Evolutionary conservation across 2,329 filamentous ascomycete species (phyloP), one percentile per base, ranked within the genome.

Genomic region (Rachicladosporium sp.): DNA sequence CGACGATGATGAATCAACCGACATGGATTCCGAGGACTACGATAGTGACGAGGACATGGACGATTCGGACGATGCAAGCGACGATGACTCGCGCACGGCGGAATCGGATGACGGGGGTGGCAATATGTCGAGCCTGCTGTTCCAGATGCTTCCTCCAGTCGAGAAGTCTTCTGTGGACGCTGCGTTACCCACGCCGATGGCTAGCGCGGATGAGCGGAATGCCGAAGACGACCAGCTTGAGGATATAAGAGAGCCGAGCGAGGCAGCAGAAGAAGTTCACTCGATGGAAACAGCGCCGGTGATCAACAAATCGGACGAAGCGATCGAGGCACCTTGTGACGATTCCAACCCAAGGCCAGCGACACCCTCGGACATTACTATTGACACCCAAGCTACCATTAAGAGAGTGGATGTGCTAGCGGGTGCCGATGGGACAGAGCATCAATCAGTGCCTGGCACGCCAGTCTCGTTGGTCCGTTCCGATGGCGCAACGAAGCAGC

Each of bases 21-120:
- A 61, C 31, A 62, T 62, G 59, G 55, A 56, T 35, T 51, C 50
- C 10, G 50, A 52, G 34, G 50, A 53, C 36, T 52, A 56, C 38
- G 55, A 58, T 39, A 55, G 53, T 36, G 56, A 59, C 33, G 58
- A 61, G 39, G 54, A 60, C 38, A 59, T 58, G 51, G 60, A 61
- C 31, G 62, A 62, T 33, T 57, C 55, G 6, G 46, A 49, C 36
- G 48, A 49, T 23, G 51, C 47, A 34, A 55, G 52, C 12, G 48
- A 54, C 6, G 54, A 53, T 31, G 50, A 50, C 5, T 5, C 15
- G 5, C 3, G 15, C 3, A 19, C 15, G 15, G 15, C 15, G 15
- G 15, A 19, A 3, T 19, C 15, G 15, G 15, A 19, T 3, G 15
- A 19, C 15, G 15, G 5, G 5, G 15, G 15, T 19, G 15, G 15